A percentile compares a stretch with the other conserved stretches of the same genome.
These are phyloP conservation scores for Cyberlindnera americana DNA, from an alignment of 805 yeast species.

Conservation along the genomic window DNA sequence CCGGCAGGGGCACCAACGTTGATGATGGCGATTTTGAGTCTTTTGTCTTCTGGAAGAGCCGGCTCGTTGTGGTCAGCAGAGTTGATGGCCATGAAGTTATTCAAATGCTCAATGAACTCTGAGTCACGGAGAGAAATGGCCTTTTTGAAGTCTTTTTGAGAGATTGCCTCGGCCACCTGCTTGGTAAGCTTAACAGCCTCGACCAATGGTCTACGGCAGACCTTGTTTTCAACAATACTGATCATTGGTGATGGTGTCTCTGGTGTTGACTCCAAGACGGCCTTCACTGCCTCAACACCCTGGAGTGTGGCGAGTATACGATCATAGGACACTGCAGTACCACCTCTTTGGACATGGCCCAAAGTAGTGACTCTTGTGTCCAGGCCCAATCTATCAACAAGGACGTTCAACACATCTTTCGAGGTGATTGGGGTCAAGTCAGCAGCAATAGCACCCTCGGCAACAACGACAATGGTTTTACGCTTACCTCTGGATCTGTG, in stretches of 20 bases:
- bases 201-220: slow-evolving; percentile 78
- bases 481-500: slow-evolving; percentile 83
- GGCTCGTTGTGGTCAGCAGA: slow-evolving; percentile 60
- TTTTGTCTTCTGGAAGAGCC: slow-evolving; percentile 55
- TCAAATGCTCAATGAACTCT: slow-evolving; percentile 76
- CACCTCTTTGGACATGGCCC: slow-evolving; percentile 99
- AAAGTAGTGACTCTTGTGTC: slow-evolving; percentile 94
- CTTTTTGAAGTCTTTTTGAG: slow-evolving; percentile 68
- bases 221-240: slow-evolving; percentile 82
- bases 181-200: slow-evolving; percentile 88
- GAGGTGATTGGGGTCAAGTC: slow-evolving; percentile 83
- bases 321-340: slow-evolving; percentile 95
- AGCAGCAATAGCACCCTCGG: slow-evolving; percentile 93
- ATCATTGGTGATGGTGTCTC: slow-evolving; percentile 94
- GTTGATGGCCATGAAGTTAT: slow-evolving; percentile 57
- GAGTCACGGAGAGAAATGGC: slow-evolving; percentile 88
- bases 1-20: slow-evolving; percentile 98
- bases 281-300: slow-evolving; percentile 96
- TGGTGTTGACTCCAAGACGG: slow-evolving; percentile 84
- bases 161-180: slow-evolving; percentile 85
- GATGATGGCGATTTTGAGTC: slow-evolving; percentile 76
- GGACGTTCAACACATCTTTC: slow-evolving; percentile 51
- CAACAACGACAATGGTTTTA: slow-evolving; percentile 93
- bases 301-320: slow-evolving; percentile 91
- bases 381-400: slow-evolving; percentile 72